Base-by-base conservation (phyloP, 2,329 filamentous ascomycete species). In the Trichoderma simmonsii region DNA sequence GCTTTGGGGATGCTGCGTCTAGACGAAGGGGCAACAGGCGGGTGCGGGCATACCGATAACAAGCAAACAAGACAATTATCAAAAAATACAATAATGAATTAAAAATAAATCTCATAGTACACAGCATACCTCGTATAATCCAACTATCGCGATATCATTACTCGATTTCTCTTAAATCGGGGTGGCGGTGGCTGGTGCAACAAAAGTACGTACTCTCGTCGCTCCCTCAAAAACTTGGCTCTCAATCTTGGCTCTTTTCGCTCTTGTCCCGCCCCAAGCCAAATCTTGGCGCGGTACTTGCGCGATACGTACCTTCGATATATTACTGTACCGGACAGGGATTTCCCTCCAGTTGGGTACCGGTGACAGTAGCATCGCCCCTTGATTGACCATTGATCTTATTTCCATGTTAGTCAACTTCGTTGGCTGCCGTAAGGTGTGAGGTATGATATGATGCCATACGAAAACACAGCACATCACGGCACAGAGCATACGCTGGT, bases 301-400 rank as follows among this genome's bases (percentile, higher is more conserved):
- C 15, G 14, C 36, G 12, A 11, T 43, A 36, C 11, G 66, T 69
- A 69, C 56, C 56, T 6, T 2, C 28, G 26, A 43, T 36, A 62
- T 70, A 61, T 69, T 69, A 61, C 65, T 69, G 65, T 68, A 60
- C 54, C 54, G 28, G 56, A 15, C 66, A 61, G 56, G 66, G 56
- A 60, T 60, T n/a, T 34, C 18, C 21, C 28, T 24, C 6, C n/a
- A 24, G 48, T 12, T 54, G 21, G 39, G 39, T 43, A 43, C 39
- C 15, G 8, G 5, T 36, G n/a, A 43, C 39, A 18, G 48, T 24
- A 14, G n/a, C 48, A 54, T 54, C 48, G 48, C 48, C 64, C 64
- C 39, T 9, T 30, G 2, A 12, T 18, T 12, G 18, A 48, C 18
- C 48, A 14, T 5, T 56, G 21, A 56, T 15, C 43, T 62, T 24